Evolutionary conservation across 108 stramenopile species (phyloP), one percentile per base, ranked within the genome.

Genomic region (Pseudonitzschia delicatissima): DNA sequence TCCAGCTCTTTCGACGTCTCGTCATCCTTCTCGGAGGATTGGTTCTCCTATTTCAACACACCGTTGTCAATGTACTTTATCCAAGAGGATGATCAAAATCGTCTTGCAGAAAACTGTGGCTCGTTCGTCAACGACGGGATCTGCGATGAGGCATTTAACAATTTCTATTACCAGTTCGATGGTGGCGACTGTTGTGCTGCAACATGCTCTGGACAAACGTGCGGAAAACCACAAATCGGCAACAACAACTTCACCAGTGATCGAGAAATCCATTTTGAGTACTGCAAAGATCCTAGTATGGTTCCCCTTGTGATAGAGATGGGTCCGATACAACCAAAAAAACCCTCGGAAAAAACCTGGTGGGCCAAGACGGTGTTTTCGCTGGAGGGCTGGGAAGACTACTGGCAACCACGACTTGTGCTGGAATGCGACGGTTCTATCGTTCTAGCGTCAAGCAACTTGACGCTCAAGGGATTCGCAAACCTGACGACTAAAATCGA

Each of bases 141-240:
- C 31, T 55, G 53, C 32, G 27, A 55, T 32, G n/a, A 33, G 25
- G 20, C 3, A 26, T 32, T 32, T 3, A 29, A 32, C 8, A 55
- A 55, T 26, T 13, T 11, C 5, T 3, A 2, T 1, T 55, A 32
- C 11, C 31, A 32, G 12, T 55, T 15, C 15, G 53, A 55, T 9
- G 53, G 53, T 32, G 53, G 53, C 1, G 53, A 55, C 31, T 55
- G 29, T n/a, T 55, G 29, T 15, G n/a, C 53, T 33, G 53, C 32
- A 5, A 55, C 53, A 8, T 55, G 53, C 31, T 33, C 53, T 8
- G 17, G 31, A 31, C 29, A 21, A 2, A 33, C 27, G 27, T 55
- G 53, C 11, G 53, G 53, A 32, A 29, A 1, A 1, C 17, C 15
- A 32, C 29, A 32, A n/a, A 33, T 11, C 6, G 5, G 47, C 5